phyloP scores from a whole-genome alignment of 768 basidiomycete genomes.

The Termitomyces sp. region DNA sequence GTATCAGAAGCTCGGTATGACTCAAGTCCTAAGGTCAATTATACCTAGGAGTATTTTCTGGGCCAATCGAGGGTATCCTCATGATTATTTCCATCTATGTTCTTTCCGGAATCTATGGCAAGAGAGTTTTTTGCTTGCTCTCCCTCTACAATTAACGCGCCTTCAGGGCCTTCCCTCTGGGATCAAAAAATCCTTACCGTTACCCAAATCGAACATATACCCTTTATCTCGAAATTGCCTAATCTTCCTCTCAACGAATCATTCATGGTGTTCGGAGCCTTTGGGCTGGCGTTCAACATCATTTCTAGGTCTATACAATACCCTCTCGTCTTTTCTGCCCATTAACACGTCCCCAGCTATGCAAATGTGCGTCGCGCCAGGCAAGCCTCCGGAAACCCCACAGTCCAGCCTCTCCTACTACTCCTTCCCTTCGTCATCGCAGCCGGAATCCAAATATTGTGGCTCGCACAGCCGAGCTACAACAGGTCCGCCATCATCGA shows the following conservation, averaged over 20 bases:
- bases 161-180: conserved; percentile 74
- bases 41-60: conserved; percentile 90
- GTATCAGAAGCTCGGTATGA: neutral
- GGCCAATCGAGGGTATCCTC: conserved; percentile 94
- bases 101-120: conserved; percentile 73
- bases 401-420: conserved; percentile 55
- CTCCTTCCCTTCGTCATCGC: conserved; percentile 79
- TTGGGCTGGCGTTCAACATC: conserved; percentile 79
- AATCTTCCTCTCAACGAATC: conserved; percentile 76
- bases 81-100: conserved; percentile 75
- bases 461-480: conserved; percentile 69
- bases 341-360: conserved; percentile 43
- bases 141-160: neutral
- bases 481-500: conserved; percentile 65
- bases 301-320: conserved; percentile 43
- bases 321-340: neutral
- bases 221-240: conserved; percentile 47
- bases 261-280: conserved; percentile 78
- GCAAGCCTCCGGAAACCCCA: conserved; percentile 30
- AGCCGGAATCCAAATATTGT: conserved; percentile 66
- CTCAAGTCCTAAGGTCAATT: conserved; percentile 55
- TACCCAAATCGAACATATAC: conserved; percentile 46
- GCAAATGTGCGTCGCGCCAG: conserved; percentile 69
- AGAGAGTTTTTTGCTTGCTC: conserved; percentile 12
- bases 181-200: conserved; percentile 63